Base-by-base conservation (phyloP, 371 early-diverging fungal genomes). In the Chytridium lagenaria region DNA sequence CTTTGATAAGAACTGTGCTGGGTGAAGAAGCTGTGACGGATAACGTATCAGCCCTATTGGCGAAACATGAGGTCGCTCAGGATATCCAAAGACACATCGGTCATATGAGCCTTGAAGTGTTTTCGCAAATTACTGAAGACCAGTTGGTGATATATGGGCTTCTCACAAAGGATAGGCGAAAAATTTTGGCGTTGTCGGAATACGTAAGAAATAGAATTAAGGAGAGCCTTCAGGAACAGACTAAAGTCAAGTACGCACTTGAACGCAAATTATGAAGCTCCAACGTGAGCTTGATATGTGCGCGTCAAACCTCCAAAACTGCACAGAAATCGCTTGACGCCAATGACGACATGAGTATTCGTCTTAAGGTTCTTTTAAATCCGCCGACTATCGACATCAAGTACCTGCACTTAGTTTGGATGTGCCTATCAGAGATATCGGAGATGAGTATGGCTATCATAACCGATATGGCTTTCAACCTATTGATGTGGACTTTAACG, bases 171-270 rank as follows among this genome's bases (percentile, higher is more conserved):
- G 86, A 86, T 55, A 70, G 80, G 40, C 69, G 84, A 2, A 78
- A 84, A 50, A 66, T 85, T 5, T 22, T 84, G 50, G 85, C 85
- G 10, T 71, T 86, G 59, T 67, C 76, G 10, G 86, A 86, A 36
- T 82, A 83, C 50, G 79, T 82, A 2, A 73, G 83, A 3, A 86
- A 85, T 70, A 63, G 85, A 19, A 80, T 86, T 59, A 81, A 80
- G 44, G 85, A 85, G 59, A 77, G 80, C 44, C 50, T 84, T 33
- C 78, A 81, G 59, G 86, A 83, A 71, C 80, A 80, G 49, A 76
- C 76, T 31, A 83, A 83, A 70, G 74, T 84, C 65, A 84, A 84
- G 76, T 83, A 78, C 68, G 72, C 73, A 0, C 71, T 86, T 15
- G 86, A 86, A 74, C 64, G 85, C 22, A 77, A 80, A 82, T 84